phyloP scores from a whole-genome alignment of 148 eudicot genomes.

The Vaccinium myrtillus region DNA sequence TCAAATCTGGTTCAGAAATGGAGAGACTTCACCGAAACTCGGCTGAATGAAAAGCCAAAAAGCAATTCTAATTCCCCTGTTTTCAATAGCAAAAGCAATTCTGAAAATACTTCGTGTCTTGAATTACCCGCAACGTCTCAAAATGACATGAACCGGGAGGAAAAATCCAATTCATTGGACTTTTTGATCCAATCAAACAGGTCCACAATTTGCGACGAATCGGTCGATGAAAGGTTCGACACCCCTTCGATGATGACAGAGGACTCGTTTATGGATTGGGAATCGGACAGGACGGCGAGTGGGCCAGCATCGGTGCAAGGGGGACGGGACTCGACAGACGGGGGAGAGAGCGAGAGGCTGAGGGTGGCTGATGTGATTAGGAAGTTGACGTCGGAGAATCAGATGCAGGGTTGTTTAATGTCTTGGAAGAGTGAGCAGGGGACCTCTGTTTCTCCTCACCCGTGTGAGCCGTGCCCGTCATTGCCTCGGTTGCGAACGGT shows the following conservation, averaged over 20 bases:
- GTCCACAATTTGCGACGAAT: neutral
- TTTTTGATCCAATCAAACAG: neutral
- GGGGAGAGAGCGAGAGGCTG: constrained; percentile 48
- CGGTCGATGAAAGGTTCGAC: constrained; percentile 16
- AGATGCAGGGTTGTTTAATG: neutral
- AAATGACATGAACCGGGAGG: neutral
- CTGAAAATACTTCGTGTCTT: neutral
- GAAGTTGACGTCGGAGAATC: constrained; percentile 36
- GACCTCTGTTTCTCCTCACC: neutral
- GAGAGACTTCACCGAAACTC: constrained; percentile 35
- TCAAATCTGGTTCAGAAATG: constrained; percentile 72
- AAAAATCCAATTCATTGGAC: neutral
- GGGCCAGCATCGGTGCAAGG: constrained; percentile 15
- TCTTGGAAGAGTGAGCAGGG: constrained; percentile 17
- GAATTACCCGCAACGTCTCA: neutral
- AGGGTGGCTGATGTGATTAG: constrained; percentile 65
- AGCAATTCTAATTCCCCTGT: neutral
- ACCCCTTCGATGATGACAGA: constrained; percentile 16
- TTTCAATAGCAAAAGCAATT: neutral
- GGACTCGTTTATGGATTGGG: constrained; percentile 29
- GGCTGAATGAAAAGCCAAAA: neutral
- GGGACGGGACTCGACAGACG: constrained; percentile 16
- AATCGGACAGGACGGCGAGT: constrained; percentile 27
- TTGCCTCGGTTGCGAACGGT: constrained; percentile 23
- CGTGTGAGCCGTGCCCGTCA: neutral